A percentile compares a stretch with the other conserved stretches of the same genome.
These are phyloP conservation scores for Dothiorella sarmentorum DNA, from an alignment of 2,329 filamentous ascomycete species.

Conservation along the genomic window DNA sequence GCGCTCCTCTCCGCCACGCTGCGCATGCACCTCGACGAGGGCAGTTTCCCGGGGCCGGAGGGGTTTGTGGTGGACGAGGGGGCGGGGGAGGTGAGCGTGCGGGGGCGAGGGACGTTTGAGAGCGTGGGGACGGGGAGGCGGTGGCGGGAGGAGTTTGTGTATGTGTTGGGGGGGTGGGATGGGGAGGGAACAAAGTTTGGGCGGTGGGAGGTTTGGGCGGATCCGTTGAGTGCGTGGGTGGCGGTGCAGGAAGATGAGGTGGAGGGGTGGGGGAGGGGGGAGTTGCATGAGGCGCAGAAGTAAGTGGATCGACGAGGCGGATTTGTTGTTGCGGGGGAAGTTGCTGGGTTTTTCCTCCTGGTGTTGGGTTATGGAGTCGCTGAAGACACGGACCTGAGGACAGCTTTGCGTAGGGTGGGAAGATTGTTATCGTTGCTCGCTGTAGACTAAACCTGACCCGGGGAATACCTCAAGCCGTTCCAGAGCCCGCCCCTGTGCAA, in stretches of 20 bases:
- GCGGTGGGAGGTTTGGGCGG: conserved; percentile 16
- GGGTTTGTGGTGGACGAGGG: not conserved
- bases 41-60: not conserved
- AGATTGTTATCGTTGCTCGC: too few relatives aligned
- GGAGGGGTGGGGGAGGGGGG: conserved; percentile 6
- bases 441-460: too few relatives aligned
- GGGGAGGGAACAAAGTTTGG: not conserved
- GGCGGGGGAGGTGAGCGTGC: not conserved
- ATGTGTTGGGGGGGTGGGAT: conserved; percentile 9
- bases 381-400: too few relatives aligned
- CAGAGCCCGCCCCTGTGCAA: too few relatives aligned
- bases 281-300: not conserved
- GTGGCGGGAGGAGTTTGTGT: conserved; percentile 14
- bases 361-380: too few relatives aligned
- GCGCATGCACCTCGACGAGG: not conserved
- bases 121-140: conserved; percentile 1
- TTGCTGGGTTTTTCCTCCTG: too few relatives aligned
- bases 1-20: not conserved
- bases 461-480: too few relatives aligned
- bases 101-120: not conserved
- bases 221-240: conserved; percentile 15
- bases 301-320: not conserved
- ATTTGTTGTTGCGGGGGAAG: too few relatives aligned
- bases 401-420: too few relatives aligned
- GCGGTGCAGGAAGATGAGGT: conserved; percentile 5